Base-by-base conservation (phyloP, 306 rosid genomes). In the Trifolium fragiferum region DNA sequence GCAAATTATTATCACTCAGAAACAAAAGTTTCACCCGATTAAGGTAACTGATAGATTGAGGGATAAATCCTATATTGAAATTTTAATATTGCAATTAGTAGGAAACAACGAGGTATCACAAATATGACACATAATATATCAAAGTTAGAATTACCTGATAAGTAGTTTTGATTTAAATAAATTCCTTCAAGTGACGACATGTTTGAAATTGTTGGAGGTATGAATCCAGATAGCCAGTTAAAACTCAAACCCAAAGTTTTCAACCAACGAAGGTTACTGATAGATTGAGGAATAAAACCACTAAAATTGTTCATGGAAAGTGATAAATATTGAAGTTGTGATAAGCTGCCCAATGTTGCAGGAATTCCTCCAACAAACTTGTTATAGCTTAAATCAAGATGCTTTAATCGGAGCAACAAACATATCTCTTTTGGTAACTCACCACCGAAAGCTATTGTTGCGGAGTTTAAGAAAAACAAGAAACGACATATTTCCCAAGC, bases 371-470 rank as follows among this genome's bases (percentile, higher is more conserved):
- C 73, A 38, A 21, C 57, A 27, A 78, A 51, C 0, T 71, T 19
- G 35, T 78, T 78, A 20, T 18, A 6, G 14, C 50, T 15, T 4
- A 71, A 4, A 33, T 63, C 15, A 10, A 63, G 4, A 12, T 4
- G 13, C 47, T 27, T 51, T 44, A 78, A 38, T 16, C 67, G 14
- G 12, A 13, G 27, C 44, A 70, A 40, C 40, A 1, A 27, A 57
- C 14, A 6, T 9, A 78, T 23, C 44, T 50, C 72, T 19, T 38
- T 61, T 5, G 82, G 82, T 6, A 38, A 3, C 19, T 15, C 7
- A 4, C 82, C 77, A 15, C 64, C 38, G 15, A 78, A 78, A 53
- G 14, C 60, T 40, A 71, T 78, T 78, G 66, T 41, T 30, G 60
- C 25, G 43, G 71, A 77, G 9, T 71, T 40, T 8, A 78, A 67